phyloP scores from a whole-genome alignment of 2,329 filamentous ascomycete genomes.

The Exophiala alcalophila region DNA sequence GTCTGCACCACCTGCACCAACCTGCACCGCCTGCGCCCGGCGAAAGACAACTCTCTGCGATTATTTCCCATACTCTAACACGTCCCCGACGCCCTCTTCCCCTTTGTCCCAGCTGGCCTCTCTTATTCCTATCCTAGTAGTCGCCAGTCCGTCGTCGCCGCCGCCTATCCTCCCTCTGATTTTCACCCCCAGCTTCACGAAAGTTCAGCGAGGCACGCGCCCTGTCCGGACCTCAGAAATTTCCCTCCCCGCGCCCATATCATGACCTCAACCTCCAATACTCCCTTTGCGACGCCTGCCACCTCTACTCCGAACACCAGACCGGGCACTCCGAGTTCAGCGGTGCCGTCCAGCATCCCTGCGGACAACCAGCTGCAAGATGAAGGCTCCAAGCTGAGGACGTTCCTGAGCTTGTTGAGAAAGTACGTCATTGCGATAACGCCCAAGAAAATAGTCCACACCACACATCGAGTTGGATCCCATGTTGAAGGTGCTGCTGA shows the following conservation, averaged over 20 bases:
- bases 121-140: slow-evolving; percentile 11
- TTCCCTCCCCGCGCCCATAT: slow-evolving; percentile 14
- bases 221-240: slow-evolving; percentile 1
- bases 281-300: slow-evolving; percentile 25
- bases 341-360: slow-evolving; percentile 33
- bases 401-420: slow-evolving; percentile 80
- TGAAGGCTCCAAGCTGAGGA: slow-evolving; percentile 84
- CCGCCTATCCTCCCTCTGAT: no score
- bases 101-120: slow-evolving; percentile 2
- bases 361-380: slow-evolving; percentile 59
- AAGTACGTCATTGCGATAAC: slow-evolving; percentile 61
- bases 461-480: no score
- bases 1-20: no score
- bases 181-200: no score
- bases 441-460: no score
- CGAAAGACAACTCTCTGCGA: no score
- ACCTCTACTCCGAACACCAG: slow-evolving; percentile 24
- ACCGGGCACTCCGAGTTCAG: slow-evolving; percentile 25
- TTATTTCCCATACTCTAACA: slow-evolving; percentile 2
- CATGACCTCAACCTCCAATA: slow-evolving; percentile 27
- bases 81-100: slow-evolving; percentile 1
- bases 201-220: not conserved
- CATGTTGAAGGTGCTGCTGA: no score
- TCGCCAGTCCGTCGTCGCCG: no score
- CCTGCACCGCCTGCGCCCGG: no score